Percentiles rank a stretch among this genome's conserved stretches.
Conservation (phyloP, 331 rosid genomes). For the Dryas integrifolia region DNA sequence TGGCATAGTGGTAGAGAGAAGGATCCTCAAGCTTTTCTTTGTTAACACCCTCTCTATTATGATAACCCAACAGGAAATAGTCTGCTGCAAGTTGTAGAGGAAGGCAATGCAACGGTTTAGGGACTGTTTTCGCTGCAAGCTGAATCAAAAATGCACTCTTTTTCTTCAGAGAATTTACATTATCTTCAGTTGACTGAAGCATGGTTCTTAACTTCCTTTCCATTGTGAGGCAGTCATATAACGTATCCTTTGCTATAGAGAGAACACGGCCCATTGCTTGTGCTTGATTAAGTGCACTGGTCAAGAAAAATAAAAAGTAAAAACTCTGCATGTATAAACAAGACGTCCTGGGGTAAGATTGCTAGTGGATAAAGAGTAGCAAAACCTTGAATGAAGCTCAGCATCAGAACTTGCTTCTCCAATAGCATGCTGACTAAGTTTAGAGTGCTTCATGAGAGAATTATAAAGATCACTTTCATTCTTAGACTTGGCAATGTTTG, state of each 20-base stretch:
- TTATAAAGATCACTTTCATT: constrained; percentile 58
- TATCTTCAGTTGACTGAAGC: constrained; percentile 87
- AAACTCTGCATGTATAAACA: constrained; percentile 35
- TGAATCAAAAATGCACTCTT: constrained; percentile 86
- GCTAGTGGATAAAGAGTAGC: constrained; percentile 21
- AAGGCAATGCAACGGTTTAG: constrained; percentile 85
- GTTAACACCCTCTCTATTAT: constrained; percentile 47
- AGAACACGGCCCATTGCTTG: constrained; percentile 89
- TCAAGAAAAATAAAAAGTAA: constrained; percentile 36
- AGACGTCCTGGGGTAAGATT: constrained; percentile 19
- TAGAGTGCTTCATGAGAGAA: constrained; percentile 59
- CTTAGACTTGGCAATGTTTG: constrained; percentile 74
- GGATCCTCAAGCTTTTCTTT: constrained; percentile 69
- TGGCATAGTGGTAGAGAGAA: constrained; percentile 86
- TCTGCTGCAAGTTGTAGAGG: constrained; percentile 78
- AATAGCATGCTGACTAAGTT: constrained; percentile 62
- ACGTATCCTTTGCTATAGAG: constrained; percentile 76
- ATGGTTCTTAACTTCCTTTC: constrained; percentile 74
- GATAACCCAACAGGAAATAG: constrained; percentile 66
- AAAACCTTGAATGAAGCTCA: constrained; percentile 86
- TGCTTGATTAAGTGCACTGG: constrained; percentile 82
- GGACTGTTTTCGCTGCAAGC: constrained; percentile 90
- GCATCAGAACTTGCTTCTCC: constrained; percentile 79
- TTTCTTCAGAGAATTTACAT: constrained; percentile 61
- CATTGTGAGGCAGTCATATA: constrained; percentile 69